A percentile compares a stretch with the other conserved stretches of the same genome.
phyloP scores from a whole-genome alignment of 1,284 basidiomycete genomes.

The Microbotryum intermedium region DNA sequence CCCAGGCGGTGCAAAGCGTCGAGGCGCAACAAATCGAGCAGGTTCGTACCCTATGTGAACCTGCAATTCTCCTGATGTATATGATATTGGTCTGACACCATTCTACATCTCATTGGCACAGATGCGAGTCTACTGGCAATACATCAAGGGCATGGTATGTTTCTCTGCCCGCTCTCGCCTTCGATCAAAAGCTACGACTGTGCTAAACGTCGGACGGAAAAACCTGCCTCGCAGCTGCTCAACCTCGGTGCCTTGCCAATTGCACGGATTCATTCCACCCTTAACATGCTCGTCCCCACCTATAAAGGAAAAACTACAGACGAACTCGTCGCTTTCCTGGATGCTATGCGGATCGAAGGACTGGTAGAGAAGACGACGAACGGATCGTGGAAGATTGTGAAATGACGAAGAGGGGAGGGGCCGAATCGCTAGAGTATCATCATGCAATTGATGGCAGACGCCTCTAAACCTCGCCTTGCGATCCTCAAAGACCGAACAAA shows the following conservation, averaged over 20 bases:
- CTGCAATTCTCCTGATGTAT: no score
- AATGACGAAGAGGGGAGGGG: conserved; percentile 3
- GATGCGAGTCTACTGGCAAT: conserved; percentile 79
- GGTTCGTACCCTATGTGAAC: conserved; percentile 1
- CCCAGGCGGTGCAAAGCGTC: conserved; percentile 48
- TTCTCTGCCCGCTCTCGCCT: conserved; percentile 56
- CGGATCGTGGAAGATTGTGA: conserved; percentile 55
- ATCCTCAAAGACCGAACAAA: no score
- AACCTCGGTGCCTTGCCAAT: conserved; percentile 64
- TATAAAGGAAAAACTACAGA: conserved; percentile 63
- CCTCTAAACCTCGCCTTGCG: no score
- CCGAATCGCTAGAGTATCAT: neutral
- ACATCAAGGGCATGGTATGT: conserved; percentile 37
- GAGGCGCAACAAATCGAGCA: conserved; percentile 65
- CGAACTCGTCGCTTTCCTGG: conserved; percentile 66
- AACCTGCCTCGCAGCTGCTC: conserved; percentile 45
- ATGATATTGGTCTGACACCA: neutral
- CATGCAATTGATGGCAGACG: no score
- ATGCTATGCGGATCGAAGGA: conserved; percentile 64
- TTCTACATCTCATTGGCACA: conserved; percentile 39
- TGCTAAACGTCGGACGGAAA: no score
- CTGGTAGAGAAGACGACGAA: conserved; percentile 56
- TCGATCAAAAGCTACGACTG: no score
- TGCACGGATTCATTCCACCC: conserved; percentile 70
- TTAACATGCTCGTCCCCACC: conserved; percentile 60